Percentiles rank a stretch among this genome's conserved stretches.
Conservation (phyloP, 352 stramenopile species). For the Globisporangium alternatum region DNA sequence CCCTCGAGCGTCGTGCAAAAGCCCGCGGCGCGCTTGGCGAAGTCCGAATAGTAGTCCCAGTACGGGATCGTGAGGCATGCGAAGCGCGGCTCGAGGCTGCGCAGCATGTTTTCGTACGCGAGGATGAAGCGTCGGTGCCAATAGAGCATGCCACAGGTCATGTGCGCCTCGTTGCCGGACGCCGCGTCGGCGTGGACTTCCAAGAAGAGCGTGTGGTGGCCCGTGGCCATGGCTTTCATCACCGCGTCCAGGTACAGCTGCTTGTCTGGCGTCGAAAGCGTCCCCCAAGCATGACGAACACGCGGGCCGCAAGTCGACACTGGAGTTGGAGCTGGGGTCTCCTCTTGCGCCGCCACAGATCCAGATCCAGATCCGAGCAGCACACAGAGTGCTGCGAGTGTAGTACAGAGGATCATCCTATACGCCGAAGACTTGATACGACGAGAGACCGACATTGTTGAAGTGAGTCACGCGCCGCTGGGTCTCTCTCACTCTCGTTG, state of each 20-base stretch:
- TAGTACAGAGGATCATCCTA: not conserved
- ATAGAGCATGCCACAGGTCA: constrained; percentile 54
- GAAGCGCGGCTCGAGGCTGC: constrained; percentile 50
- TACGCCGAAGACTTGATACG: not conserved
- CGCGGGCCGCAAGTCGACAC: constrained; percentile 32
- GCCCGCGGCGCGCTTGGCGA: constrained; percentile 34
- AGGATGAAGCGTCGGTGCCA: constrained; percentile 73
- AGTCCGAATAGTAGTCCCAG: constrained; percentile 78
- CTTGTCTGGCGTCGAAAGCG: constrained; percentile 43
- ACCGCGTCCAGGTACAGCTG: constrained; percentile 67
- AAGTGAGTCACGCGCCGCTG: not conserved
- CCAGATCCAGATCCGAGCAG: not conserved
- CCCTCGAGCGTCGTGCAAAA: constrained; percentile 40
- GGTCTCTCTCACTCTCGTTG: not conserved
- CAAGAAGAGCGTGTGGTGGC: constrained; percentile 53
- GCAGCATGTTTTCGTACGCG: constrained; percentile 77
- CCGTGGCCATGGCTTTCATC: constrained; percentile 39
- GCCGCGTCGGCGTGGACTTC: constrained; percentile 47
- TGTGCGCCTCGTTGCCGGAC: constrained; percentile 38
- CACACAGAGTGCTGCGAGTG: not conserved
- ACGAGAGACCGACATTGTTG: constrained; percentile 1
- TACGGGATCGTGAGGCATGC: constrained; percentile 75
- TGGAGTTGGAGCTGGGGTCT: not conserved
- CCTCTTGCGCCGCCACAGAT: not conserved
- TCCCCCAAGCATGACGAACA: constrained; percentile 47